Conservation (phyloP, 768 basidiomycete genomes). For the Scleroderma bovista region DNA sequence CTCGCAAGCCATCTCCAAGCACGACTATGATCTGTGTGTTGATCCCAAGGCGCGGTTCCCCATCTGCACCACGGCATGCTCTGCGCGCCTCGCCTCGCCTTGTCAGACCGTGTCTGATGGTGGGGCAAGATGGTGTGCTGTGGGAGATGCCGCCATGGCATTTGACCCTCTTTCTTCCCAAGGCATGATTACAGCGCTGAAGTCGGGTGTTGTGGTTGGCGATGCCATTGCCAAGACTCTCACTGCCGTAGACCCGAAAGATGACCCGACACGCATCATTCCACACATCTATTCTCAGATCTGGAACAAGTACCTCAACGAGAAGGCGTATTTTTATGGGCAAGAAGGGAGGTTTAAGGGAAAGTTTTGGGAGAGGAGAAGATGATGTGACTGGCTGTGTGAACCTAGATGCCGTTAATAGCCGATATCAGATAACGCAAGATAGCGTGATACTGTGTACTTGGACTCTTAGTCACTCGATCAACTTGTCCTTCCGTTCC, state of each 20-base stretch:
- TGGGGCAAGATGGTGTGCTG: constrained; percentile 25
- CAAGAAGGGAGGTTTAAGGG: constrained; percentile 2
- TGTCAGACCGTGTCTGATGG: constrained; percentile 6
- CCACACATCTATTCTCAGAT: constrained; percentile 1
- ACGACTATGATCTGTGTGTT: constrained; percentile 18
- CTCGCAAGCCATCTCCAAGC: constrained; percentile 11
- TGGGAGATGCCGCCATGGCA: constrained; percentile 35
- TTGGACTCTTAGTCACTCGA: too few species aligned
- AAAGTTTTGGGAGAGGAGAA: constrained; percentile 1
- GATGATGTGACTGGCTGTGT: not conserved
- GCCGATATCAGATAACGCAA: not conserved
- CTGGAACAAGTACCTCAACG: constrained; percentile 1
- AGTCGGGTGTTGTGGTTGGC: constrained; percentile 25
- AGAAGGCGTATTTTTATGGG: constrained; percentile 1
- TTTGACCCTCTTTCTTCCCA: constrained; percentile 38
- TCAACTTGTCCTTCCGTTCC: too few species aligned
- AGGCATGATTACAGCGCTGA: constrained; percentile 34
- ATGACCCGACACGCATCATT: not conserved
- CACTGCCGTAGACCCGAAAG: not conserved
- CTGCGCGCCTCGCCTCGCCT: constrained; percentile 20
- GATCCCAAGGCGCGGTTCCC: constrained; percentile 10
- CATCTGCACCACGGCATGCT: constrained; percentile 26
- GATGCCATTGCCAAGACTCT: constrained; percentile 2
- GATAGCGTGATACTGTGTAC: too few species aligned
- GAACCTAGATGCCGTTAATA: not conserved